These are phyloP conservation scores for Pythium chondricola DNA, from an alignment of 352 stramenopile genomes.

Conservation along the genomic window DNA sequence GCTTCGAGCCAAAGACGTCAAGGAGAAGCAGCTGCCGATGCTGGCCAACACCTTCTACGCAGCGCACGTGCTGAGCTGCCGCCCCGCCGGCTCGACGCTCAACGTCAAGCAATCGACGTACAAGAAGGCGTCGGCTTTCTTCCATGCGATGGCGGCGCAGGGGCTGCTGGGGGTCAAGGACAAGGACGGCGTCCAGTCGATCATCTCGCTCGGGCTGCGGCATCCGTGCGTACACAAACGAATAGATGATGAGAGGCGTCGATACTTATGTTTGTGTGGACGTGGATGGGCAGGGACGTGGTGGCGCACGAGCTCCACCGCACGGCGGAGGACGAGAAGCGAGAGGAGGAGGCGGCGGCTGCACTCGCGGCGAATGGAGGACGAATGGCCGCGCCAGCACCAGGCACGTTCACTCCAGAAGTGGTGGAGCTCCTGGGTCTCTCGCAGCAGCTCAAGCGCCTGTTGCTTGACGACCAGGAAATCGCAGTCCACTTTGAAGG, in stretches of 20 bases:
- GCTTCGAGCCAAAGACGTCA: slow-evolving; percentile 40
- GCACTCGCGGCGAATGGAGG: slow-evolving; percentile 28
- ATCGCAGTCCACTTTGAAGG: slow-evolving; percentile 20
- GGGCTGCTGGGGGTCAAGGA: slow-evolving; percentile 52
- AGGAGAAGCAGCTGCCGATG: slow-evolving; percentile 76
- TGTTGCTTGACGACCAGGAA: slow-evolving; percentile 30
- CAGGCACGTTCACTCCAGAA: slow-evolving; percentile 56
- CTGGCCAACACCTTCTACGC: slow-evolving; percentile 72
- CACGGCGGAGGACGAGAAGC: slow-evolving; percentile 46
- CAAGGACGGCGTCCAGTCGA: slow-evolving; percentile 75
- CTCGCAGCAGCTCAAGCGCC: slow-evolving; percentile 42
- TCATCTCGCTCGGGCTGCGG: slow-evolving; percentile 50
- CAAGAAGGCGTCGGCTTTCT: slow-evolving; percentile 76
- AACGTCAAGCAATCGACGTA: slow-evolving; percentile 77
- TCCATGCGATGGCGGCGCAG: slow-evolving; percentile 54
- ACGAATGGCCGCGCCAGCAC: slow-evolving; percentile 33
- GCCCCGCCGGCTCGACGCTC: slow-evolving; percentile 42
- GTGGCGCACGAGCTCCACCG: slow-evolving; percentile 42
- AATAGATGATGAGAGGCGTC: neutral
- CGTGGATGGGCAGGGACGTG: slow-evolving; percentile 40
- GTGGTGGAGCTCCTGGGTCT: slow-evolving; percentile 64
- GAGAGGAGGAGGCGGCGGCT: slow-evolving; percentile 34
- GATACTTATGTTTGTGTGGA: neutral
- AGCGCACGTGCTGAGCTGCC: slow-evolving; percentile 53
- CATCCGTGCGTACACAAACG: slow-evolving; percentile 49